These are phyloP conservation scores for Trypanosomatidae sp. DNA, from an alignment of 208 protist species.

Conservation along the genomic window DNA sequence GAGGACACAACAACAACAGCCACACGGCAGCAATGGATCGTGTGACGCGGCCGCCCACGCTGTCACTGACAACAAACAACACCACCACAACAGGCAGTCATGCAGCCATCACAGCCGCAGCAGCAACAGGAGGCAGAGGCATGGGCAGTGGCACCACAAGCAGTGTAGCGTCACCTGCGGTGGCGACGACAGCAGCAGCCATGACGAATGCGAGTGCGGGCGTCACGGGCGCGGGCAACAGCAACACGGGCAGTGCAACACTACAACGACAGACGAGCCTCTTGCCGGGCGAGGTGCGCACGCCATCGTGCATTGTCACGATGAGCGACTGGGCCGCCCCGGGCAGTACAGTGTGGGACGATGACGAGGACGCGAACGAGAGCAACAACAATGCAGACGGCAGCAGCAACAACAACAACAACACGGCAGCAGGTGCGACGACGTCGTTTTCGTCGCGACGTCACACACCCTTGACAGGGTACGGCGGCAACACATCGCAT, in stretches of 20 bases:
- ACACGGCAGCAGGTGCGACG: neutral
- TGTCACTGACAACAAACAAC: no score
- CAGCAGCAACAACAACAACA: constrained; percentile 1
- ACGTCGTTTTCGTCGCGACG: constrained; percentile 28
- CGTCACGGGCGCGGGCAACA: neutral
- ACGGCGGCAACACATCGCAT: no score
- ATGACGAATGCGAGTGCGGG: neutral
- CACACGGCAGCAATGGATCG: no score
- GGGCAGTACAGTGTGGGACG: constrained; percentile 34
- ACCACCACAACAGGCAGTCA: neutral
- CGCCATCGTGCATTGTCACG: constrained; percentile 18
- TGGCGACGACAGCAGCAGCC: neutral
- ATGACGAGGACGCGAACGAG: constrained; percentile 6
- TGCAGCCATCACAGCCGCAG: neutral
- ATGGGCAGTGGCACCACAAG: neutral
- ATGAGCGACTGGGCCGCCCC: constrained; percentile 37
- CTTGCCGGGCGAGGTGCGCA: constrained; percentile 41
- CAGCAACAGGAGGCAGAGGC: neutral
- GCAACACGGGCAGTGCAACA: neutral
- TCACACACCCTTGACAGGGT: no score
- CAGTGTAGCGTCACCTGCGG: neutral
- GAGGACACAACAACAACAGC: neutral
- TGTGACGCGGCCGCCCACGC: no score
- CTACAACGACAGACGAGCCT: constrained; percentile 22
- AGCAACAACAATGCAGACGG: constrained; percentile 1